Evolutionary conservation across 2,329 filamentous ascomycete species (phyloP).

Genomic region (Neurospora sp.): DNA sequence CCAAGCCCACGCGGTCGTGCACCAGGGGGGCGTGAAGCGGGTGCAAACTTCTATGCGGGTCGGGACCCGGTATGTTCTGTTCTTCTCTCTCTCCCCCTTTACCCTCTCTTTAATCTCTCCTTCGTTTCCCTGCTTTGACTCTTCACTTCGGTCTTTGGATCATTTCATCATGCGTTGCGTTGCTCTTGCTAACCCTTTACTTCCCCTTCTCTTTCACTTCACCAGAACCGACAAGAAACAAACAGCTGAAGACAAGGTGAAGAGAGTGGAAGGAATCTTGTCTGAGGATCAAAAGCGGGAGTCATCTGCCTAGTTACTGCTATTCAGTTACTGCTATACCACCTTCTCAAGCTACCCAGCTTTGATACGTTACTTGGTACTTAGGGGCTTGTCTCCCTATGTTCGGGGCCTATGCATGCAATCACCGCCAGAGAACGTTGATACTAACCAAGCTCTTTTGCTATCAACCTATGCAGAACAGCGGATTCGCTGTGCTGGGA

Average conservation of each 20-base stretch:
- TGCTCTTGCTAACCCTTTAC: neutral
- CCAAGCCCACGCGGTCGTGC: slow-evolving; percentile 72
- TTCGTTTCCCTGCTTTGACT: neutral
- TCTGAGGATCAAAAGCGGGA: slow-evolving; percentile 15
- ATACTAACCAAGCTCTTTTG: neutral
- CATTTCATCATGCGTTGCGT: neutral
- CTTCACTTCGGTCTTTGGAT: neutral
- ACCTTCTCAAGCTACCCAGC: neutral
- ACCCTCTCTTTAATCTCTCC: neutral
- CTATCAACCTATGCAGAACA: neutral
- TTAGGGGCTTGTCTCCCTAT: neutral
- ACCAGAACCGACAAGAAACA: slow-evolving; percentile 75
- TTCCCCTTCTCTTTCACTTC: neutral
- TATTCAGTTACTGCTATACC: neutral
- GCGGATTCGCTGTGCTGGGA: neutral
- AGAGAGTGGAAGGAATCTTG: slow-evolving; percentile 44
- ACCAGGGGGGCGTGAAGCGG: slow-evolving; percentile 64
- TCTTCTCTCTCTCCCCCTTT: neutral
- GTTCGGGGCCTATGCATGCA: neutral
- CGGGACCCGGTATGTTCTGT: slow-evolving; percentile 55
- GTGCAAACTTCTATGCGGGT: slow-evolving; percentile 85
- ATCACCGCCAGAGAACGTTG: neutral
- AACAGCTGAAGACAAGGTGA: slow-evolving; percentile 70
- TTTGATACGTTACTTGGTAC: too few relatives aligned
- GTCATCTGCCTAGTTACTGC: neutral